phyloP scores from a whole-genome alignment of 2,329 filamentous ascomycete genomes.

The Acarospora socialis region DNA sequence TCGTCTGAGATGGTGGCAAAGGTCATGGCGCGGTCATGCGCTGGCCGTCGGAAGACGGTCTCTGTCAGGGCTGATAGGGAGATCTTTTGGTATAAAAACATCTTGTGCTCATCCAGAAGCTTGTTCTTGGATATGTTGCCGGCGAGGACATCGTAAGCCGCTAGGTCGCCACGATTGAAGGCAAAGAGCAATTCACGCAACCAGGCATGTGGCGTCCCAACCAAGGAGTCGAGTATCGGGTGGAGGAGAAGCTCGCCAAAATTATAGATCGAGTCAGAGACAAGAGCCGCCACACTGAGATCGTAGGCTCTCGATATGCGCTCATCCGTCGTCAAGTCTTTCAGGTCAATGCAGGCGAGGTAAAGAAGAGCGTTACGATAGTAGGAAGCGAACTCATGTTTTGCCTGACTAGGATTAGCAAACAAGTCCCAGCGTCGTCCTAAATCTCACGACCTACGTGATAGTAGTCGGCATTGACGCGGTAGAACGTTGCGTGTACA shows the following conservation, averaged over 20 bases:
- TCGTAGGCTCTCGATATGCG: slow-evolving; percentile 78
- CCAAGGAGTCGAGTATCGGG: slow-evolving; percentile 80
- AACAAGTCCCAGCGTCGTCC: slow-evolving; percentile 1
- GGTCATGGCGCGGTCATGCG: slow-evolving; percentile 88
- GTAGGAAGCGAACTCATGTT: slow-evolving; percentile 87
- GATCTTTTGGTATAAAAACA: slow-evolving; percentile 92
- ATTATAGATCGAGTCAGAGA: slow-evolving; percentile 96
- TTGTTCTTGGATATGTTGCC: slow-evolving; percentile 68
- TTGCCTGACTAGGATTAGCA: slow-evolving; percentile 34
- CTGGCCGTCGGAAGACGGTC: slow-evolving; percentile 86
- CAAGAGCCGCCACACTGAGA: slow-evolving; percentile 78
- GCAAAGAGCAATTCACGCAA: slow-evolving; percentile 90
- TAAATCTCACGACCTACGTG: slow-evolving; percentile 38
- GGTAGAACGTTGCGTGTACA: slow-evolving; percentile 93
- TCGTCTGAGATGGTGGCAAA: slow-evolving; percentile 79
- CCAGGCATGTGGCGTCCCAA: slow-evolving; percentile 61
- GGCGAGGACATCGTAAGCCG: slow-evolving; percentile 69
- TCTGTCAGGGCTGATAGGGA: slow-evolving; percentile 93
- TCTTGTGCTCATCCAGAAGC: slow-evolving; percentile 63
- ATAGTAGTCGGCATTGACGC: slow-evolving; percentile 88
- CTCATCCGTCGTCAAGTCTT: slow-evolving; percentile 58
- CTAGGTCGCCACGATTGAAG: slow-evolving; percentile 90
- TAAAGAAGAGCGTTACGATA: slow-evolving; percentile 97
- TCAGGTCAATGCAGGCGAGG: slow-evolving; percentile 84
- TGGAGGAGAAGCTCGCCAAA: slow-evolving; percentile 98